Percentiles rank a stretch among this genome's conserved stretches.
Conservation (phyloP, 352 stramenopile genomes). For the Phytophthora agathidicida region DNA sequence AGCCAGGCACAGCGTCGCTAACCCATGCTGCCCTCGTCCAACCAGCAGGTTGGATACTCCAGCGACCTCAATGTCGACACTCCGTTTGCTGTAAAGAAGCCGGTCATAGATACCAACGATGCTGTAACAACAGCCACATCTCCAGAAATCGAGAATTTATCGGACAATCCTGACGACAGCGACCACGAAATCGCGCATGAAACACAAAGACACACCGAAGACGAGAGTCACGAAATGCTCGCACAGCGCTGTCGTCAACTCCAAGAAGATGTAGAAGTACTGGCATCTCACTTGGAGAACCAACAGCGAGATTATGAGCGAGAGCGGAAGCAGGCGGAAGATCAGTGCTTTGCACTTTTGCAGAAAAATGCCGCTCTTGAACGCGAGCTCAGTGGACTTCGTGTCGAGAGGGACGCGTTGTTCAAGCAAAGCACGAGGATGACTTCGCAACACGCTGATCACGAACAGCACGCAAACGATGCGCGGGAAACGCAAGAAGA, state of each 20-base stretch:
- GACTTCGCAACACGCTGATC: slow-evolving; percentile 29
- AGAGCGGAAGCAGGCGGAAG: slow-evolving; percentile 36
- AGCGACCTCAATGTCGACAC: neutral
- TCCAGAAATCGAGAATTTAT: slow-evolving; percentile 15
- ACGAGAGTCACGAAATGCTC: slow-evolving; percentile 16
- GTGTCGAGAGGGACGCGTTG: slow-evolving; percentile 57
- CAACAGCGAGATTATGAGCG: slow-evolving; percentile 34
- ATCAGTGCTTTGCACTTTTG: slow-evolving; percentile 13
- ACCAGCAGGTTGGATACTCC: slow-evolving; percentile 15
- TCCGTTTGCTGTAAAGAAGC: slow-evolving; percentile 4
- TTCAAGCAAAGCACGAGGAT: slow-evolving; percentile 38
- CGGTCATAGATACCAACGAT: neutral
- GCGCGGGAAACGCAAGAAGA: slow-evolving; percentile 55
- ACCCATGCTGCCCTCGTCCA: slow-evolving; percentile 5
- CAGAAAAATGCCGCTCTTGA: slow-evolving; percentile 31
- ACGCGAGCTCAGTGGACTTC: slow-evolving; percentile 40
- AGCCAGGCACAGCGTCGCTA: slow-evolving; percentile 4
- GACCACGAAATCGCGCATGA: slow-evolving; percentile 22
- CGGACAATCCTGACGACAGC: slow-evolving; percentile 7
- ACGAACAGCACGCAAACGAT: slow-evolving; percentile 20
- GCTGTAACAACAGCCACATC: neutral
- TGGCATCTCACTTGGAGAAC: slow-evolving; percentile 58
- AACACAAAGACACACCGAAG: slow-evolving; percentile 10
- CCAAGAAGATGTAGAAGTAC: slow-evolving; percentile 59
- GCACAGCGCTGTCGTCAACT: slow-evolving; percentile 43